Conservation (phyloP, 345 rosid species). For the Brassica rapa region DNA sequence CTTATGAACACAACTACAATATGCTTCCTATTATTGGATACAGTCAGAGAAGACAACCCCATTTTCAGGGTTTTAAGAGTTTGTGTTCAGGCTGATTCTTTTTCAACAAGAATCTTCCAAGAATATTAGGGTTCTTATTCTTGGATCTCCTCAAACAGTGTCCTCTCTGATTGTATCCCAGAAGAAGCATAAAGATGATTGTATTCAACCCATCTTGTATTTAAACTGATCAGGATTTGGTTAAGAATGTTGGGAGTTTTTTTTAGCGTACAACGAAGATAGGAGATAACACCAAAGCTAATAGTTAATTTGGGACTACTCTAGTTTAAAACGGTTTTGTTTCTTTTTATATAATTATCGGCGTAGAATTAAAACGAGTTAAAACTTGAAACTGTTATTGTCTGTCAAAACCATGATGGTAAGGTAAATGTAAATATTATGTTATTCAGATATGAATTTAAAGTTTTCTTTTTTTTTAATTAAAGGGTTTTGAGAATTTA, state of each 20-base stretch:
- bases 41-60: constrained; percentile 38
- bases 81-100: constrained; percentile 33
- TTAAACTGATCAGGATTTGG: constrained; percentile 24
- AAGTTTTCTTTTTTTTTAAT: not conserved
- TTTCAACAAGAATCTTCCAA: constrained; percentile 27
- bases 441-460: not conserved
- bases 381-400: constrained; percentile 9
- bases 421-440: not conserved
- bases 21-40: constrained; percentile 24
- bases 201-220: constrained; percentile 30
- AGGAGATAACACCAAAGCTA: constrained; percentile 25
- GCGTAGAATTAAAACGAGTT: constrained; percentile 15
- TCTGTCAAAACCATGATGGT: not conserved
- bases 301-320: constrained; percentile 28
- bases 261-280: constrained; percentile 31
- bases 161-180: constrained; percentile 30
- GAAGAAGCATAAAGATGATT: constrained; percentile 27
- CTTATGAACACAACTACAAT: constrained; percentile 30
- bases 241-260: constrained; percentile 10
- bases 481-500: too few relatives aligned
- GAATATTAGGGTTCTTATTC: constrained; percentile 27
- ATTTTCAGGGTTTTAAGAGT: constrained; percentile 8
- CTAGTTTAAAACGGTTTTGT: constrained; percentile 32
- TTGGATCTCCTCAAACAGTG: constrained; percentile 32
- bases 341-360: constrained; percentile 8